Evolutionary conservation across 2,329 filamentous ascomycete genomes (phyloP).

Genomic region (Microdochium bolleyi): DNA sequence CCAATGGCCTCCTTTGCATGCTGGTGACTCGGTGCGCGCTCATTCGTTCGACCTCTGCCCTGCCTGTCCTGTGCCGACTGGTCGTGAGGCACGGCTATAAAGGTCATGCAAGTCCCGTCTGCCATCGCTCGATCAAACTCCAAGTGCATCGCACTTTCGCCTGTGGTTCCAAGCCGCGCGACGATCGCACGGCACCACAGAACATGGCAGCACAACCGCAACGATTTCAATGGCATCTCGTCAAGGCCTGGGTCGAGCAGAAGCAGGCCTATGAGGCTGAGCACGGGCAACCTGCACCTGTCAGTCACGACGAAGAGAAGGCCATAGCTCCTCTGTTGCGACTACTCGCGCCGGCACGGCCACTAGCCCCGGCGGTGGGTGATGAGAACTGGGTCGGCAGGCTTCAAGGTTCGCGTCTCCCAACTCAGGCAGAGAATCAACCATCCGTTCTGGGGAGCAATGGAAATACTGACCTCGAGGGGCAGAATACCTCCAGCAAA

Average conservation of each 20-base stretch:
- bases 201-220: conserved; percentile 8
- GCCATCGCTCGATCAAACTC: no score
- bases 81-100: no score
- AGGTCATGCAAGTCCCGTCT: no score
- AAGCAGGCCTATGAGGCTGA: background rate
- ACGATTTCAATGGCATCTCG: conserved; percentile 20
- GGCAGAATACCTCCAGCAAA: background rate
- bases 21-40: no score
- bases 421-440: background rate
- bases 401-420: conserved; percentile 22
- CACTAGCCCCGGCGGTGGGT: conserved; percentile 8
- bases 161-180: no score
- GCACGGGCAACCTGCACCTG: background rate
- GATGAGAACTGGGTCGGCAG: conserved; percentile 29
- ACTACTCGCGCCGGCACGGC: background rate
- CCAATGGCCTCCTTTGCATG: no score
- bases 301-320: conserved; percentile 5
- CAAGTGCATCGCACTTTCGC: no score
- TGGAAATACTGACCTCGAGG: no score
- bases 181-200: background rate
- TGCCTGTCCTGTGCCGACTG: no score
- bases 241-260: conserved; percentile 29
- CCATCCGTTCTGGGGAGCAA: no score
- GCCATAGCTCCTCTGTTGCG: conserved; percentile 8
- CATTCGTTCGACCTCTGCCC: no score